Conservation (phyloP, 2,329 filamentous ascomycete species). For the Didymella arachidicola region DNA sequence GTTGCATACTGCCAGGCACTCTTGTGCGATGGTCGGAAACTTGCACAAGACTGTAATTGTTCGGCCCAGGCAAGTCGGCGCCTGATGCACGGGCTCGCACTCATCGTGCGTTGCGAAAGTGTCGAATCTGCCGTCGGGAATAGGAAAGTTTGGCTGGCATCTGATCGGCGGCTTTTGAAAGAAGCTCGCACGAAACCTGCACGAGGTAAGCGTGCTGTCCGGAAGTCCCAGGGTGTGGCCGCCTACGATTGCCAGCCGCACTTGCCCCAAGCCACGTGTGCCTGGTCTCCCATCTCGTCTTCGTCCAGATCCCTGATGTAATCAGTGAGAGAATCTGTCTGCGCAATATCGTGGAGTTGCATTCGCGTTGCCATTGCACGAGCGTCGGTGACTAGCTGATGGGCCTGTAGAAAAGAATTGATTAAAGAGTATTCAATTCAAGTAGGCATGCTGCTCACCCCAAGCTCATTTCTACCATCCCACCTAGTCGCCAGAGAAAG, state of each 20-base stretch:
- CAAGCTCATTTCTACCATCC: constrained; percentile 11
- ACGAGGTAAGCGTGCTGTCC: constrained; percentile 8
- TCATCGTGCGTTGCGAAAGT: neutral
- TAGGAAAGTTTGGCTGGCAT: constrained; percentile 3
- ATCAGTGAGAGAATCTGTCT: neutral
- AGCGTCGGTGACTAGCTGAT: constrained; percentile 14
- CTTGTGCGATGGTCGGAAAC: constrained; percentile 9
- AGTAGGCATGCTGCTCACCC: neutral
- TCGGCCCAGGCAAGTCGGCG: neutral
- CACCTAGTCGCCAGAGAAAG: constrained; percentile 9
- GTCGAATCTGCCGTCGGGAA: constrained; percentile 3
- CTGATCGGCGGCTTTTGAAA: constrained; percentile 10
- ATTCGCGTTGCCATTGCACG: constrained; percentile 17
- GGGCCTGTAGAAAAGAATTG: neutral
- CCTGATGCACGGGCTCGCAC: neutral
- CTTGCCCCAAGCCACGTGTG: constrained; percentile 13
- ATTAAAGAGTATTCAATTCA: neutral
- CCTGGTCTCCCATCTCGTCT: constrained; percentile 5
- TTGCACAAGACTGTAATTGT: constrained; percentile 9
- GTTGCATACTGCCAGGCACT: constrained; percentile 12
- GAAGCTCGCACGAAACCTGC: constrained; percentile 9
- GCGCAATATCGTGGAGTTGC: constrained; percentile 10
- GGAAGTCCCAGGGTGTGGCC: neutral
- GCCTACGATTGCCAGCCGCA: constrained; percentile 17
- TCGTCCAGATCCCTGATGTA: neutral